Base-by-base conservation (phyloP, 139 green algal genomes). In the Chlamydomonas sphaeroides region DNA sequence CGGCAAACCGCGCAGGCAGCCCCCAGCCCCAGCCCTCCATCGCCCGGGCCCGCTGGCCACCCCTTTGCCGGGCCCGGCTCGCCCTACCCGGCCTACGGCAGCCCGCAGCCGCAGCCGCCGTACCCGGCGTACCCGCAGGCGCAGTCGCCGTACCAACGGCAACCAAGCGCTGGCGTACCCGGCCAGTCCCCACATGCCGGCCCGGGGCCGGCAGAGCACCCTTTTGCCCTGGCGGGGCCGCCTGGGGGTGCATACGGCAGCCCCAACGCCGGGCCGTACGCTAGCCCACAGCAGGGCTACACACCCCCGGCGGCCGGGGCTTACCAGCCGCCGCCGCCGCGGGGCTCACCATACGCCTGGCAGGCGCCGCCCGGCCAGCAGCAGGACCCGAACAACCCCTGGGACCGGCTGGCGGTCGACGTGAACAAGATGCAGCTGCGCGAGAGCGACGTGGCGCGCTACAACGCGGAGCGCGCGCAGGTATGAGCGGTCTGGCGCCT, bases 391-490 rank as follows among this genome's bases (percentile, higher is more conserved):
- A 10, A 63, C 20, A 72, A 83, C 42, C 61, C 61, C 14, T 86
- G 61, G 30, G 86, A 90, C 63, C n/a, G 36, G 2, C 77, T 90
- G 63, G 86, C 81, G 8, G 80, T 81, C 28, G 86, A 87, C 35
- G 77, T 90, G 5, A 70, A 90, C 33, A 76, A 69, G 21, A 84
- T 90, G 76, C 59, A 80, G 36, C 23, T 90, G 35, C 63, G 81
- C 8, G 77, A 84, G 18, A 59, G 33, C 36, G 77, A 84, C 17
- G 48, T 74, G 65, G 77, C 77, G 26, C 77, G 77, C 0, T 26
- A 68, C 32, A 53, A 67, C 28, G 76, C 65, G 17, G 76, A 83
- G 33, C 76, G 76, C 32, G 18, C 48, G 45, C 76, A 73, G 33
- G 63, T 83, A 20, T 30, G 59, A 30, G 2, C 14, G 10, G 36